Evolutionary conservation across 139 green algal species (phyloP).

Genomic region (Micractinium conductrix): DNA sequence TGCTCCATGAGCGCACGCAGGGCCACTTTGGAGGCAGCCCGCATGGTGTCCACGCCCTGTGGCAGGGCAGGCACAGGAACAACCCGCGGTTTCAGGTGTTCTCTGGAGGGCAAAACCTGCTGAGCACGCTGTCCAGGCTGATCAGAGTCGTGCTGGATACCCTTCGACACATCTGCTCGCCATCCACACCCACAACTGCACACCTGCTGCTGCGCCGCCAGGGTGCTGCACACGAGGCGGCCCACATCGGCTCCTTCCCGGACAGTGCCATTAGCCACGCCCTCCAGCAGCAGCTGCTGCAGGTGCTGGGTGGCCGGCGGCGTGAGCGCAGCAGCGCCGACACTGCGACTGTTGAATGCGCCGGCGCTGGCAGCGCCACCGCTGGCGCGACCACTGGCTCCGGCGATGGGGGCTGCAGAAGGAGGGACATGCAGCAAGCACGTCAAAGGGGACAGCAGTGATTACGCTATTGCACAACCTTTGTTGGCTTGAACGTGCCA

Average conservation of each 20-base stretch:
- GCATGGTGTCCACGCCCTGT: constrained; percentile 2
- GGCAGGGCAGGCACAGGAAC: background rate
- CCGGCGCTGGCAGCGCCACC: too few relatives aligned
- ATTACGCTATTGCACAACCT: too few relatives aligned
- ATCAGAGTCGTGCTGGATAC: too few relatives aligned
- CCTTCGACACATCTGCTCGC: too few relatives aligned
- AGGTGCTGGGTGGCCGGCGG: constrained; percentile 49
- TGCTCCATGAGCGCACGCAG: constrained; percentile 40
- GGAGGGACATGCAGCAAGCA: too few relatives aligned
- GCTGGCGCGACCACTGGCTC: too few relatives aligned
- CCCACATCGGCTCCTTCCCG: constrained; percentile 30
- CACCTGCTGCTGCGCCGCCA: constrained; percentile 24
- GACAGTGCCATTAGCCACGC: constrained; percentile 59
- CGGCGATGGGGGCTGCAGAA: too few relatives aligned
- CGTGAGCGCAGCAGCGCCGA: background rate
- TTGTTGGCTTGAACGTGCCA: too few relatives aligned
- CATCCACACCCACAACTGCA: too few relatives aligned
- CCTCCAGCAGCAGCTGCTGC: constrained; percentile 72
- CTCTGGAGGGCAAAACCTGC: background rate
- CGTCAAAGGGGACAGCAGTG: too few relatives aligned
- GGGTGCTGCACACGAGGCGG: constrained; percentile 49
- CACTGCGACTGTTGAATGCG: background rate
- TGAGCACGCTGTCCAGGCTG: background rate
- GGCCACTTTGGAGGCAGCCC: constrained; percentile 32
- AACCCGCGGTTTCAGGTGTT: background rate